These are phyloP conservation scores for Coleophoma cylindrospora DNA, from an alignment of 2,329 filamentous ascomycete species.

Conservation along the genomic window DNA sequence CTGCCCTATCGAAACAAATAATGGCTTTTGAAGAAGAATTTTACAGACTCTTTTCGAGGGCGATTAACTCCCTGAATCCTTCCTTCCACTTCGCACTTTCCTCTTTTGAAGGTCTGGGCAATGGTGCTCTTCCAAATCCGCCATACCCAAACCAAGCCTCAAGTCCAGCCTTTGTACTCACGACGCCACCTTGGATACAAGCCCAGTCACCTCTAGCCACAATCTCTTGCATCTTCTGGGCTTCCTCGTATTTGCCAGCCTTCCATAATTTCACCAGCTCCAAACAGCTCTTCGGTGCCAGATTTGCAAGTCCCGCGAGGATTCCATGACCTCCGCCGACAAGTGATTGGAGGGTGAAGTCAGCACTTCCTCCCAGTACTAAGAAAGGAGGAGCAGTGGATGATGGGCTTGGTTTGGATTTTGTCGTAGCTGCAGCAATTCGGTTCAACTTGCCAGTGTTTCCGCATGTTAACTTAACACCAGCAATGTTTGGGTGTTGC, in stretches of 20 bases:
- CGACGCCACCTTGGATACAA: constrained; percentile 63
- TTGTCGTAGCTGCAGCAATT: constrained; percentile 50
- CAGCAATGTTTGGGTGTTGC: constrained; percentile 77
- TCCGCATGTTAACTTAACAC: constrained; percentile 89
- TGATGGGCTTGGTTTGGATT: constrained; percentile 49
- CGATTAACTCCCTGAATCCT: constrained; percentile 46
- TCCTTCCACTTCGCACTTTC: constrained; percentile 48
- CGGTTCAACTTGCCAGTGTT: constrained; percentile 62
- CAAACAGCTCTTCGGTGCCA: constrained; percentile 61
- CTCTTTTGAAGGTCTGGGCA: constrained; percentile 45
- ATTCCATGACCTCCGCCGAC: constrained; percentile 67
- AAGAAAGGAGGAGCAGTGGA: constrained; percentile 46
- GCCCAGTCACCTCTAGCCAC: constrained; percentile 66
- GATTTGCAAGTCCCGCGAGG: constrained; percentile 67
- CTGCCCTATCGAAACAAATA: background rate
- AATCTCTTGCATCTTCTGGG: constrained; percentile 56
- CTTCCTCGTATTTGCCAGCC: constrained; percentile 53
- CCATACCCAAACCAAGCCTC: constrained; percentile 61
- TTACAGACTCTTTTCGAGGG: constrained; percentile 38
- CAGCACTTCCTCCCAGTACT: constrained; percentile 67
- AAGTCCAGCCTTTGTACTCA: constrained; percentile 63
- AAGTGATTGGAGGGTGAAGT: constrained; percentile 68
- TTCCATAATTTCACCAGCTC: constrained; percentile 55
- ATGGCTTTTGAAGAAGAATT: background rate
- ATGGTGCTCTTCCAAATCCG: constrained; percentile 41